These are phyloP conservation scores for Phytophthora tubulina DNA, from an alignment of 352 stramenopile species.

Conservation along the genomic window DNA sequence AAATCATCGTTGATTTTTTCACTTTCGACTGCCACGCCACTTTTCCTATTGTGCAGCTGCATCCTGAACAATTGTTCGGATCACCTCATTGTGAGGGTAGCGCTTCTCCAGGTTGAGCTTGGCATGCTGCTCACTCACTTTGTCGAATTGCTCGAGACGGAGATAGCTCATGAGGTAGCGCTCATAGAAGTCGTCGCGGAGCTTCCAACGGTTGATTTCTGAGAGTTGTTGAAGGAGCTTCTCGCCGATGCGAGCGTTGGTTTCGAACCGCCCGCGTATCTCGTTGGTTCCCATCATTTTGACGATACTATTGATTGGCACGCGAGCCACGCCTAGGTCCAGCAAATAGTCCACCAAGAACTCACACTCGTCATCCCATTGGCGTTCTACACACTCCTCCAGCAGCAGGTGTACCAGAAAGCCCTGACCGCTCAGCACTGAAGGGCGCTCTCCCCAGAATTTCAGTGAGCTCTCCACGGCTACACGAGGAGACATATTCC, in stretches of 20 bases:
- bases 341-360: constrained; percentile 47
- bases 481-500: constrained; percentile 30
- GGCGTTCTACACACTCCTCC: constrained; percentile 42
- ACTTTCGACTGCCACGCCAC: not conserved
- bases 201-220: constrained; percentile 28
- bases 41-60: constrained; percentile 37
- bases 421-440: constrained; percentile 47
- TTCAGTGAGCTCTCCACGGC: constrained; percentile 44
- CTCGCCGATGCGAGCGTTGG: constrained; percentile 43
- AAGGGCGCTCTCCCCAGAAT: constrained; percentile 47
- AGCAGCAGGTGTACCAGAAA: constrained; percentile 64
- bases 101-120: constrained; percentile 37
- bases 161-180: constrained; percentile 52
- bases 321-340: constrained; percentile 29
- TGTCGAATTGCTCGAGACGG: constrained; percentile 44
- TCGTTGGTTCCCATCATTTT: constrained; percentile 51
- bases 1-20: constrained; percentile 1
- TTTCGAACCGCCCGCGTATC: constrained; percentile 42
- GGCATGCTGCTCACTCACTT: constrained; percentile 35
- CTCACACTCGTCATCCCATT: constrained; percentile 45
- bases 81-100: constrained; percentile 47
- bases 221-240: constrained; percentile 40
- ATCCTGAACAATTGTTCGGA: constrained; percentile 47
- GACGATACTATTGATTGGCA: constrained; percentile 42
- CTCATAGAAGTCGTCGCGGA: constrained; percentile 49